Base-by-base conservation (phyloP, 2,329 filamentous ascomycete species). In the Venturia carpophila region DNA sequence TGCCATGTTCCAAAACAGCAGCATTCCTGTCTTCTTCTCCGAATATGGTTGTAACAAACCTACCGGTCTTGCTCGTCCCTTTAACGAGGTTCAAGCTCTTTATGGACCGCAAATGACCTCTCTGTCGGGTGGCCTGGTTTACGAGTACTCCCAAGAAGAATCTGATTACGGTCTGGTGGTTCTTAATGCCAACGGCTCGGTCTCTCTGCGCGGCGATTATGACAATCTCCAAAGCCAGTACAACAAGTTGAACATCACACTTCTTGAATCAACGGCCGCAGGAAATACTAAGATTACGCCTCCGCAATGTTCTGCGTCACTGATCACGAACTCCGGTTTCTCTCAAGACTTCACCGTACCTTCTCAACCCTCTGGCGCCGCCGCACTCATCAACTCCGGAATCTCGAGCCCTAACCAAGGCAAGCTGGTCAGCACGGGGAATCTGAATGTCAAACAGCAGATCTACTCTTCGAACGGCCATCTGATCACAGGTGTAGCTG, bases 31-130 rank as follows among this genome's bases (percentile, higher is more conserved):
- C 70, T 93, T 93, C 82, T 92, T 90, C 80, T 90, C 87, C 68
- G 90, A 94, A 73, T 87, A 86, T 70, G 90, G 90, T 67, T 93
- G 90, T 84, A 93, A 92, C 79, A 79, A 81, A 45, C 84, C 86
- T 17, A 74, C 78, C 37, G 67, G 65, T 30, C 30, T 58, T n/a
- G 87, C 88, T 17, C 88, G 90, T 69, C 76, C 86, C 70, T 94
- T 92, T 78, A 87, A 88, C 69, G 90, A 94, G 76, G 87, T 91
- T 15, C 80, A 79, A 65, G 80, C 86, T 67, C 85, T 94, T 69
- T 93, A 93, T 75, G 83, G 88, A 65, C 71, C 80, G 47, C 71
- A 90, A 68, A 92, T 93, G 88, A 87, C 79, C 21, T 79, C 85
- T 65, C 86, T 93, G 72, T 87, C 86, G 64, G 90, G 90, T 68